Conservation (phyloP, 768 basidiomycete genomes). For the Boletus pseudo-olivaceus region DNA sequence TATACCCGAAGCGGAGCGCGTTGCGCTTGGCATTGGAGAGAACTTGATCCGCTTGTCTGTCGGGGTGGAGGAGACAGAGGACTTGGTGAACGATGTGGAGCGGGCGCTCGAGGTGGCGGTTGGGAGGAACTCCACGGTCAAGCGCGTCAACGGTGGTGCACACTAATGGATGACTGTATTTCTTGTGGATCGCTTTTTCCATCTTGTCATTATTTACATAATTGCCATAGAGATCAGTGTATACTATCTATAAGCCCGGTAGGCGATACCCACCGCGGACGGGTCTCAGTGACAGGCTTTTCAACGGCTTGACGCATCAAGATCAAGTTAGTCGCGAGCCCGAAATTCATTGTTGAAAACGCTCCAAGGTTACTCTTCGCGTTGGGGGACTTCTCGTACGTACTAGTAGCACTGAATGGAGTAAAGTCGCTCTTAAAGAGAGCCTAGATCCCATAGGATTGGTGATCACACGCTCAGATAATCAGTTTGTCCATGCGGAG, state of each 20-base stretch:
- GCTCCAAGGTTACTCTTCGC: neutral
- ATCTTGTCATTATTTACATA: too few species aligned
- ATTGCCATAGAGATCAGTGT: too few species aligned
- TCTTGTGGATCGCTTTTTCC: neutral
- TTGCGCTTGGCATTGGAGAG: conserved; percentile 69
- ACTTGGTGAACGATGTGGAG: conserved; percentile 50
- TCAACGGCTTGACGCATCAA: neutral
- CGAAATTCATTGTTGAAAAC: neutral
- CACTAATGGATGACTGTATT: neutral
- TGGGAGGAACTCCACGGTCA: neutral
- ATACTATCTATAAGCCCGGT: too few species aligned
- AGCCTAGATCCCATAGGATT: too few species aligned
- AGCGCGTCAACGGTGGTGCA: neutral
- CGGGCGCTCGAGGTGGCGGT: conserved; percentile 25
- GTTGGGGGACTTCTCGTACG: too few species aligned
- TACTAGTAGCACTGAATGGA: too few species aligned
- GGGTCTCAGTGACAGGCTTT: too few species aligned
- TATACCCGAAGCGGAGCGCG: conserved; percentile 66
- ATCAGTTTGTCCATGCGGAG: too few species aligned
- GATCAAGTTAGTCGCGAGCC: neutral
- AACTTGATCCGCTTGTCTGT: conserved; percentile 78
- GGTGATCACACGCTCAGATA: too few species aligned
- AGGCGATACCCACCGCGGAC: too few species aligned
- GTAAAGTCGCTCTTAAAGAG: too few species aligned
- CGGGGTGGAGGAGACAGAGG: conserved; percentile 85